Evolutionary conservation across 441 rosid genomes (phyloP).

Genomic region (Corymbia calophylla): DNA sequence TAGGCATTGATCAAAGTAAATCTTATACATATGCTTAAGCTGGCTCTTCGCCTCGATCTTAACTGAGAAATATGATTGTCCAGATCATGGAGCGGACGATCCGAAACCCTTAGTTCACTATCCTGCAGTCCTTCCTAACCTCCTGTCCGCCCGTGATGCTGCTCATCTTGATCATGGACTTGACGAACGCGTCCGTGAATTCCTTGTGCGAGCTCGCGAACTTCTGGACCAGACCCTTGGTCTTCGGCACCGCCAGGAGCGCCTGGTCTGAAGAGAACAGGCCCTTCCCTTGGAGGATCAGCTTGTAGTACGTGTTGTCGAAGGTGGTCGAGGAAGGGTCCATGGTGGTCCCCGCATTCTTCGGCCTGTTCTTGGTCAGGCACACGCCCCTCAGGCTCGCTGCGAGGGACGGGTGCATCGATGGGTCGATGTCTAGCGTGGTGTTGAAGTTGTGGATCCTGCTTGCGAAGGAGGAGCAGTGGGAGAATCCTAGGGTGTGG

Average conservation of each 20-base stretch:
- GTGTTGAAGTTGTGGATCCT: conserved; percentile 60
- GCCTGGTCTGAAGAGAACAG: conserved; percentile 56
- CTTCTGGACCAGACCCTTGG: conserved; percentile 27
- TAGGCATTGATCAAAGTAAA: neutral
- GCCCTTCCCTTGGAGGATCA: conserved; percentile 33
- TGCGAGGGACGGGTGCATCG: conserved; percentile 40
- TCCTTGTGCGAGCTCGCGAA: conserved; percentile 27
- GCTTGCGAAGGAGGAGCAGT: conserved; percentile 51
- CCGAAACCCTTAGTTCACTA: conserved; percentile 12
- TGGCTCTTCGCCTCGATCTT: neutral
- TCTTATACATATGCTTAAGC: neutral
- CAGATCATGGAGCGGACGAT: neutral
- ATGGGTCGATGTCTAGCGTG: conserved; percentile 34
- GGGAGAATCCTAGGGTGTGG: conserved; percentile 59
- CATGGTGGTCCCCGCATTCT: conserved; percentile 35
- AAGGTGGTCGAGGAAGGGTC: conserved; percentile 42
- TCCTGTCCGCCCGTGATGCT: conserved; percentile 36
- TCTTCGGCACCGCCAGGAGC: conserved; percentile 29
- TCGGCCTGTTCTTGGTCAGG: conserved; percentile 27
- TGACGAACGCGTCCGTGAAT: conserved; percentile 33
- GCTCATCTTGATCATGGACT: conserved; percentile 60
- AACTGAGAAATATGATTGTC: neutral
- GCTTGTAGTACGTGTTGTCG: conserved; percentile 45
- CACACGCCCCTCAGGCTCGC: conserved; percentile 32
- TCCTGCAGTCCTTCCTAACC: conserved; percentile 30